phyloP scores from a whole-genome alignment of 108 stramenopile genomes.

The Licmophora abbreviata region DNA sequence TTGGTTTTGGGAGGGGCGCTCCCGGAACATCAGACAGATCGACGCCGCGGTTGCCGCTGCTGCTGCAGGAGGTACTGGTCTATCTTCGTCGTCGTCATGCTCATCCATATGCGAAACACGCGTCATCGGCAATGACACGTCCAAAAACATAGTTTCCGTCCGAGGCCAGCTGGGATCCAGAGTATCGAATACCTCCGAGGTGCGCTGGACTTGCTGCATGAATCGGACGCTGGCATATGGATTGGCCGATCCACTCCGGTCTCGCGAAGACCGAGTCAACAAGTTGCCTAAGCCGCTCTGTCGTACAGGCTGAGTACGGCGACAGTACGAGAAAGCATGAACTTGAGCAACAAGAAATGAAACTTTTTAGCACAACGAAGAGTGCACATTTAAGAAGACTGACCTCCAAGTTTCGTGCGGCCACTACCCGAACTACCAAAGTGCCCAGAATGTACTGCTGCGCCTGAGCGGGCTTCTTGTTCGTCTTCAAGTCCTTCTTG shows the following conservation, averaged over 20 bases:
- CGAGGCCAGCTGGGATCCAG: constrained; percentile 64
- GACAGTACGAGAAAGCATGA: too few relatives aligned
- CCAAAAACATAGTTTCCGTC: constrained; percentile 71
- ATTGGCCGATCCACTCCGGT: constrained; percentile 20
- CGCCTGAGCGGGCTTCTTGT: not conserved
- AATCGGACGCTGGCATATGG: constrained; percentile 63
- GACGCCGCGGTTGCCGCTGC: not conserved
- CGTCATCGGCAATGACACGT: constrained; percentile 48
- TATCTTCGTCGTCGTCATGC: not conserved
- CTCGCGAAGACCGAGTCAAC: constrained; percentile 7
- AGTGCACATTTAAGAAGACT: not conserved
- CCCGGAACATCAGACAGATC: not conserved
- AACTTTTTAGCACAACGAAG: too few relatives aligned
- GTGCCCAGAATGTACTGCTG: constrained; percentile 73
- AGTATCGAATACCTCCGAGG: constrained; percentile 46
- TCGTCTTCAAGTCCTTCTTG: not conserved
- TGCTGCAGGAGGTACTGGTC: not conserved
- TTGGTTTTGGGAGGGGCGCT: constrained; percentile 9
- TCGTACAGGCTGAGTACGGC: constrained; percentile 3
- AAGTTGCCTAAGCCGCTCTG: constrained; percentile 6
- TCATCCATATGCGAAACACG: not conserved
- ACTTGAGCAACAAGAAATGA: too few relatives aligned
- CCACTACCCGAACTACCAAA: constrained; percentile 69
- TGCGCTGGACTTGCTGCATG: constrained; percentile 47
- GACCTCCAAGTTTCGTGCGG: constrained; percentile 59